Evolutionary conservation across 2,329 filamentous ascomycete species (phyloP), one percentile per base, ranked within the genome.

Genomic region (Rachicladosporium sp.): DNA sequence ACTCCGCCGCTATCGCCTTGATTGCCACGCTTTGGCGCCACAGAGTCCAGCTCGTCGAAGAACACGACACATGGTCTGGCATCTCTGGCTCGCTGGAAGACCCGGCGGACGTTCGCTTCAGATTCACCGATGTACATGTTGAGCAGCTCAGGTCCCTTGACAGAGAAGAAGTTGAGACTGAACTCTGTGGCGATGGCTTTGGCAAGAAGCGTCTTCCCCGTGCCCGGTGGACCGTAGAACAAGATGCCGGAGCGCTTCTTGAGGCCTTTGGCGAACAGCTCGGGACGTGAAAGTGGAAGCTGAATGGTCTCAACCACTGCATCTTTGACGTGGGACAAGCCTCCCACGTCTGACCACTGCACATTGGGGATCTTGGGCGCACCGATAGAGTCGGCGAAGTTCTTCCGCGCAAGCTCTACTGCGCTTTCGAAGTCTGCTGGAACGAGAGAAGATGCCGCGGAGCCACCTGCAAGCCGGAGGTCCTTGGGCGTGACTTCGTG

Each of bases 321-420:
- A 49, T 94, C 87, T 66, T 96, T 96, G 59, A 96, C 88, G 52
- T 94, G 87, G 27, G 82, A 79, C 27, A 96, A 71, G 36, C 91
- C 89, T 59, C 89, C 89, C 12, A 98, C 89, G 58, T 98, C 89
- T 50, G 89, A 82, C 89, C 89, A 98, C 13, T 81, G 81, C 4
- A 98, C 91, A 46, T 94, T 95, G 5, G 89, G 91, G 46, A 96
- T 96, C 71, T 96, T 96, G 2, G 91, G 91, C 4, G 91, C 91
- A 19, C 91, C 91, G 47, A 98, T 98, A 0, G 89, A 82, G 59
- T 96, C 91, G 4, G 91, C 89, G 58, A 98, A 98, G 62, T 95
- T 96, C 71, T 95, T 95, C 40, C 91, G 79, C 1, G 91, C 91
- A 4, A 88, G 86, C 43, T 96, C 89, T 3, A 98, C 89, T 0